Evolutionary conservation across 352 stramenopile genomes (phyloP).

Genomic region (Pythium apleroticum): DNA sequence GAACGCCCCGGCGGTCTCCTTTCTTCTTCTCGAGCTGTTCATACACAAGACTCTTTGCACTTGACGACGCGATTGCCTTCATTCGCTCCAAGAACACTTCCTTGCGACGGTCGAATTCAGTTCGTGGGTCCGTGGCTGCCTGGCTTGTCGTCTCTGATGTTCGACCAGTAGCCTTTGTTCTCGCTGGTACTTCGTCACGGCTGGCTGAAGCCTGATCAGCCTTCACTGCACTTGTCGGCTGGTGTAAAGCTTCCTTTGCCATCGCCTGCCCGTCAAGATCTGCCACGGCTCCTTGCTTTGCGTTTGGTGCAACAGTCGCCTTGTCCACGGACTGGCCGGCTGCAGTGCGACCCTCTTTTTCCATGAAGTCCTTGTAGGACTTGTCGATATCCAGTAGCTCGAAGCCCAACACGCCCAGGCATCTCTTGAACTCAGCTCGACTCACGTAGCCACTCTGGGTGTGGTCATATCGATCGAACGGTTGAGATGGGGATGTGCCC

Average conservation of each 20-base stretch:
- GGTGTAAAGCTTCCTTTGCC: not conserved
- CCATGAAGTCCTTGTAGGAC: conserved; percentile 47
- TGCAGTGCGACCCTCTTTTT: conserved; percentile 19
- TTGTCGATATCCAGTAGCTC: conserved; percentile 64
- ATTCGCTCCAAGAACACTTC: conserved; percentile 74
- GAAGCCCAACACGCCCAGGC: conserved; percentile 60
- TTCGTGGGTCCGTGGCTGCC: conserved; percentile 10
- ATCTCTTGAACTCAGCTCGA: conserved; percentile 66
- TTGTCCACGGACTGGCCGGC: not conserved
- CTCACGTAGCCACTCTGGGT: conserved; percentile 42
- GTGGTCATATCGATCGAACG: conserved; percentile 66
- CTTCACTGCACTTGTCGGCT: not conserved
- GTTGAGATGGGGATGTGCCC: conserved; percentile 26
- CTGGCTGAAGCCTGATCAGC: not conserved
- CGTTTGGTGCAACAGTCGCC: not conserved
- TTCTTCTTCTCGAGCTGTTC: conserved; percentile 63
- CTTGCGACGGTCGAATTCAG: conserved; percentile 71
- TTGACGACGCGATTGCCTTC: conserved; percentile 63
- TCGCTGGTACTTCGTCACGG: no score
- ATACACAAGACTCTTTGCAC: conserved; percentile 72
- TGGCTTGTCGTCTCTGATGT: not conserved
- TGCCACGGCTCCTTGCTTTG: not conserved
- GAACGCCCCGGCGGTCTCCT: conserved; percentile 24
- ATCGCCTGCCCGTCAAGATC: conserved; percentile 39
- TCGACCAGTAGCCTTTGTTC: not conserved